phyloP scores from a whole-genome alignment of 495 filamentous ascomycete genomes.

The Amniculicola lignicola region DNA sequence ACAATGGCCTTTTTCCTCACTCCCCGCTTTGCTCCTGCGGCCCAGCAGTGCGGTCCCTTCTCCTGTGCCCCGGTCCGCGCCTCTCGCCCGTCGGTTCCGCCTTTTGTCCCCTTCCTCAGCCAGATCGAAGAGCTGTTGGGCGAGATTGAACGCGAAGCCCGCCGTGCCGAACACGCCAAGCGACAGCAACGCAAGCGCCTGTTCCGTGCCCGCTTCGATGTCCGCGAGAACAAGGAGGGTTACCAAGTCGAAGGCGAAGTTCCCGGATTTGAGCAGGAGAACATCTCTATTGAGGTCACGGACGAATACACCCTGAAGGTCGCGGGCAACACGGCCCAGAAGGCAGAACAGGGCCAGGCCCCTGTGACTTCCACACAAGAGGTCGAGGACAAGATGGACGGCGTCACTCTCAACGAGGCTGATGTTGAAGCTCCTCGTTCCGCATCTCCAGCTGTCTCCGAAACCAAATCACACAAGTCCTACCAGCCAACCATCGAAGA shows the following conservation, averaged over 20 bases:
- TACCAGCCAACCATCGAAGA: constrained; percentile 37
- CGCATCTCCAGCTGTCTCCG: not conserved
- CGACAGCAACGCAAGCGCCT: constrained; percentile 25
- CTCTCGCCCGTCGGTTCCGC: constrained; percentile 2
- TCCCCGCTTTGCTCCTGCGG: constrained; percentile 21
- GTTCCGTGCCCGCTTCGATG: constrained; percentile 23
- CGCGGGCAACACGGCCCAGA: constrained; percentile 12
- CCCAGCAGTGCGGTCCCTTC: constrained; percentile 13
- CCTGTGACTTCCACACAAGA: constrained; percentile 32
- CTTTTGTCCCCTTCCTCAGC: constrained; percentile 24
- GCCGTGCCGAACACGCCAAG: not conserved
- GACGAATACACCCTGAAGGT: constrained; percentile 31
- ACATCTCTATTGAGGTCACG: constrained; percentile 30
- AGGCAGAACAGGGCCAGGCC: constrained; percentile 5
- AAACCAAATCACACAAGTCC: constrained; percentile 20
- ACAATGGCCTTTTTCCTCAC: constrained; percentile 32
- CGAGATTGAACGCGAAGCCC: constrained; percentile 24
- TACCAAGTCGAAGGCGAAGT: constrained; percentile 29
- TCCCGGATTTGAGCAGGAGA: constrained; percentile 28
- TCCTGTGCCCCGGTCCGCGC: constrained; percentile 8
- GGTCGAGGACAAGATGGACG: constrained; percentile 16
- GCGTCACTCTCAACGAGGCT: constrained; percentile 8
- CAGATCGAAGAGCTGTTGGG: constrained; percentile 23
- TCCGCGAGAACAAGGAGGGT: constrained; percentile 18
- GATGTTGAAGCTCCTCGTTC: not conserved